Conservation (phyloP, 306 rosid species). For the Vicia sativa region DNA sequence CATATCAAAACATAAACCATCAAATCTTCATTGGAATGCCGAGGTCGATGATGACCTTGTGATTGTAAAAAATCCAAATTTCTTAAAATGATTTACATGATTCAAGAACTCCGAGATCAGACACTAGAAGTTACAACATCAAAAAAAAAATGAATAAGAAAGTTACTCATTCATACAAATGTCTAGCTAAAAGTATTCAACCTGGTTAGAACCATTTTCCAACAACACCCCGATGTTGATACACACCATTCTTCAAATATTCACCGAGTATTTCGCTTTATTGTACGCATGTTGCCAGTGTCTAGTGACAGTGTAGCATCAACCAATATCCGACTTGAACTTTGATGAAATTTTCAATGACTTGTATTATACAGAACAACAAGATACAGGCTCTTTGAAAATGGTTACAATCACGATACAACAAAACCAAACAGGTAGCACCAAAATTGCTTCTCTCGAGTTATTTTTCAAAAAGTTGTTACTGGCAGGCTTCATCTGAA, state of each 20-base stretch:
- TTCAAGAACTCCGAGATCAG: background rate
- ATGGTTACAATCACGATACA: background rate
- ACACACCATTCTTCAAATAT: background rate
- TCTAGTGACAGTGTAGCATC: conserved; percentile 1
- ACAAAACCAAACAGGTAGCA: conserved; percentile 1
- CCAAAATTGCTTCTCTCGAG: conserved; percentile 21
- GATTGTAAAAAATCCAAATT: background rate
- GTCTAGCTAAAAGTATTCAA: conserved; percentile 6
- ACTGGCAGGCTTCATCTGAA: conserved; percentile 27
- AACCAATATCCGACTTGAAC: conserved; percentile 12
- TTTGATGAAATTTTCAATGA: background rate
- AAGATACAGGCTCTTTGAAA: conserved; percentile 9
- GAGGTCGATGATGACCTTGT: background rate
- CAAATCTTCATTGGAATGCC: background rate
- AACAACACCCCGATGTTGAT: background rate
- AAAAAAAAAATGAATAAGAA: background rate
- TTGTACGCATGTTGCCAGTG: background rate
- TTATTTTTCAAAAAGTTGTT: conserved; percentile 6
- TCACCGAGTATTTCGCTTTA: background rate
- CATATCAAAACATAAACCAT: background rate
- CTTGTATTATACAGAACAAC: background rate
- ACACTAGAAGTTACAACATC: no score
- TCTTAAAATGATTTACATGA: background rate
- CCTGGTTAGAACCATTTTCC: background rate
- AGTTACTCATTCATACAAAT: background rate